These are phyloP conservation scores for Maudiozyma bulderi DNA, from an alignment of 805 yeast genomes.

Conservation along the genomic window DNA sequence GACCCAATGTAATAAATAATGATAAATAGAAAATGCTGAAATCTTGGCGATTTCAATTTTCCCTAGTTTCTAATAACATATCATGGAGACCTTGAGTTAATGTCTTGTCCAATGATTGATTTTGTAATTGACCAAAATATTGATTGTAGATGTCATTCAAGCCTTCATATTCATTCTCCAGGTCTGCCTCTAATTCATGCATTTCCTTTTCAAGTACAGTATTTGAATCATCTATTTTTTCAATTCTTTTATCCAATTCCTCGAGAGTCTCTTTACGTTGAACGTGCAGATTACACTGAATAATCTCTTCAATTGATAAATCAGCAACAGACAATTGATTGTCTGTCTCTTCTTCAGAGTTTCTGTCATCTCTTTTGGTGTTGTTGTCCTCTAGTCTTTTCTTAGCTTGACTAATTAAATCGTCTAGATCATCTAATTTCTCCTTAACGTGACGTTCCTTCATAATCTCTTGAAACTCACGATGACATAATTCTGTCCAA, in stretches of 20 bases:
- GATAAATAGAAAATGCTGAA: background rate
- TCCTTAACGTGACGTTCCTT: constrained; percentile 34
- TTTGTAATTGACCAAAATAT: constrained; percentile 18
- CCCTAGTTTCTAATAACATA: constrained; percentile 21
- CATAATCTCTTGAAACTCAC: constrained; percentile 48
- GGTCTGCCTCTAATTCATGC: constrained; percentile 8
- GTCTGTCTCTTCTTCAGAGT: background rate
- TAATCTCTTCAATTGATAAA: constrained; percentile 18
- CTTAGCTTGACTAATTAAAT: constrained; percentile 31
- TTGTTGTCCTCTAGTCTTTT: constrained; percentile 6
- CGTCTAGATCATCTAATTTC: constrained; percentile 32
- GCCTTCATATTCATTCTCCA: constrained; percentile 18
- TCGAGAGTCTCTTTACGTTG: constrained; percentile 14
- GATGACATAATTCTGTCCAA: constrained; percentile 40
- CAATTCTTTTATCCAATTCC: constrained; percentile 18
- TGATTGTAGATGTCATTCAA: constrained; percentile 14
- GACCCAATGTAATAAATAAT: background rate
- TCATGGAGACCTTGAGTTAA: constrained; percentile 20
- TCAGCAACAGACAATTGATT: constrained; percentile 13
- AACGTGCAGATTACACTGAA: constrained; percentile 19
- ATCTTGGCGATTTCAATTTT: background rate
- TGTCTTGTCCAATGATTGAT: constrained; percentile 13
- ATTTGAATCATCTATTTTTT: constrained; percentile 16
- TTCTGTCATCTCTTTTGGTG: constrained; percentile 1
- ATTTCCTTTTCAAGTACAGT: constrained; percentile 17